These are phyloP conservation scores for Colletotrichum sp. DNA, from an alignment of 2,329 filamentous ascomycete species.

Conservation along the genomic window DNA sequence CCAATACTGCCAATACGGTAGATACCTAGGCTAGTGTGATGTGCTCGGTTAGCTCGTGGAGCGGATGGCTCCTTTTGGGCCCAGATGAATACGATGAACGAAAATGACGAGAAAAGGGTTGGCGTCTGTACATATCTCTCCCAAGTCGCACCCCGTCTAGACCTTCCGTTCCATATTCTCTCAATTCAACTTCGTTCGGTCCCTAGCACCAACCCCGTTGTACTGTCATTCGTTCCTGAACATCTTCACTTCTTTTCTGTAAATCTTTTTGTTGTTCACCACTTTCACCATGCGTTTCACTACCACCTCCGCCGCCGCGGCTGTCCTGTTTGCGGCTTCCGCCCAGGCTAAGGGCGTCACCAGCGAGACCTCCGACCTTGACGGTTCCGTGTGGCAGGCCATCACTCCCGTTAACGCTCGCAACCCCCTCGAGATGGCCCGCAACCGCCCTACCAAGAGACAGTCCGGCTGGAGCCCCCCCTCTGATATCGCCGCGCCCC, in stretches of 20 bases:
- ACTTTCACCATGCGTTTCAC: slow-evolving; percentile 28
- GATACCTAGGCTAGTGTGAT: background rate
- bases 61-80: background rate
- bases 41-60: background rate
- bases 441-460: slow-evolving; percentile 31
- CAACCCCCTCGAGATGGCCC: background rate
- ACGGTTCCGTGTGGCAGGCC: slow-evolving; percentile 30
- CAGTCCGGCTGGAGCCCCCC: slow-evolving; percentile 32
- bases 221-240: background rate
- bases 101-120: background rate
- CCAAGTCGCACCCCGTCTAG: background rate
- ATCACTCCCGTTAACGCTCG: slow-evolving; percentile 17
- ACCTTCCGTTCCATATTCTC: background rate
- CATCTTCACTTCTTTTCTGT: background rate
- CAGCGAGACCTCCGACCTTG: slow-evolving; percentile 27
- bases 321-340: slow-evolving; percentile 27
- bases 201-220: background rate
- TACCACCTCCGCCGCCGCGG: slow-evolving; percentile 14
- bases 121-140: background rate
- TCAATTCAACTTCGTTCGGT: slow-evolving; percentile 1
- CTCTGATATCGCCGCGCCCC: slow-evolving; percentile 23
- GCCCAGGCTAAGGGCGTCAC: slow-evolving; percentile 25
- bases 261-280: background rate
- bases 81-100: background rate
- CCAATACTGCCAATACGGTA: background rate